Evolutionary conservation across 176 grass and related monocot species (phyloP), one percentile per base, ranked within the genome.

Genomic region (Avena insularis): DNA sequence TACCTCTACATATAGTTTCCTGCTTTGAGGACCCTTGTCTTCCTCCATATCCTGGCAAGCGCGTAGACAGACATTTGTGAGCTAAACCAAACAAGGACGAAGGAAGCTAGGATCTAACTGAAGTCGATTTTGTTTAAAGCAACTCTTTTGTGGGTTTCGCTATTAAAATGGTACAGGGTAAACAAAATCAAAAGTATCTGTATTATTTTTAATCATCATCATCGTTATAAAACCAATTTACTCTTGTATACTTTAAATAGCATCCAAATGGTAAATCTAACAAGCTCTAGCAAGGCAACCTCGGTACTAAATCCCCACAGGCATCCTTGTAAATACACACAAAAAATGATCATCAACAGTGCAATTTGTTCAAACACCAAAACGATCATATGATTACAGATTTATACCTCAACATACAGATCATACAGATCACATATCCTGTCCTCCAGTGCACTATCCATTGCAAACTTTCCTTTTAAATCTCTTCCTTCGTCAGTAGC

Each of bases 1-100:
- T 97, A 99, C 97, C 97, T 99, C 92, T 46, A 97, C 87, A 82
- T 99, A 99, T 82, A 99, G 85, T 76, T 99, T 99, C 89, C 97
- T 97, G 74, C 92, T 94, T 87, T 94, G 97, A 82, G 97, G 97
- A 51, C 97, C 94, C 89, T 97, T 99, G 75, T 99, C 97, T 91
- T 99, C 97, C 86, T 99, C 97, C 97, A 99, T 97, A 73, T 91
- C 92, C 97, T 99, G 84, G 84, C 21, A 91, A 71, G 43, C 43
- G 79, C 70, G 48, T 56, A 88, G 6, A 63, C 57, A 62, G 66
- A 46, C 20, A 83, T 56, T 73, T 83, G 49, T 78, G 17, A 83
- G 84, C 49, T 63, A 80, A 83, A 14, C 15, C 31, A 47, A 53
- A 35, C 57, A 33, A 84, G 23, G 46, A 80, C 20, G 20, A 79